Conservation (phyloP, 192 early-diverging fungal species). For the Chytriomyces sp. region DNA sequence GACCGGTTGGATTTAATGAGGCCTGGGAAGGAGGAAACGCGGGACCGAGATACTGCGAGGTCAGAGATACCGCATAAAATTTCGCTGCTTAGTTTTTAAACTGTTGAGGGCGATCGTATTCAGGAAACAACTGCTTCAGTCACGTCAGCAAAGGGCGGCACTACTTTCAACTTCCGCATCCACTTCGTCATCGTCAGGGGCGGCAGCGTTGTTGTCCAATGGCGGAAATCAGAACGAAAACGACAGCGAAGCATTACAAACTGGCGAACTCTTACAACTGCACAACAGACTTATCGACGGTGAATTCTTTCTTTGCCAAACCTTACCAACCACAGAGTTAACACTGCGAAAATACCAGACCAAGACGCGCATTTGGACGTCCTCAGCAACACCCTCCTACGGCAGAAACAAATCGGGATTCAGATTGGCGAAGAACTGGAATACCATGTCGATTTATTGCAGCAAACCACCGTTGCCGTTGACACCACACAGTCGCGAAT, state of each 20-base stretch:
- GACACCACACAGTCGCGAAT: slow-evolving; percentile 53
- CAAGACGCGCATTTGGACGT: slow-evolving; percentile 79
- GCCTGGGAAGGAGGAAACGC: slow-evolving; percentile 26
- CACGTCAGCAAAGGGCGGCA: slow-evolving; percentile 2
- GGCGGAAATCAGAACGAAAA: slow-evolving; percentile 32
- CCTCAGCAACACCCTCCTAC: slow-evolving; percentile 60
- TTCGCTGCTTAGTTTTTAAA: not conserved
- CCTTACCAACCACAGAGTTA: slow-evolving; percentile 15
- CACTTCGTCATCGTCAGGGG: not conserved
- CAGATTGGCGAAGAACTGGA: slow-evolving; percentile 78
- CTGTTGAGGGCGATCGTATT: too few relatives aligned
- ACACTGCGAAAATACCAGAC: slow-evolving; percentile 48
- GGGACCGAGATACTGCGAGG: not conserved
- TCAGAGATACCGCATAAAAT: not conserved
- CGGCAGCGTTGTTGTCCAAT: slow-evolving; percentile 24
- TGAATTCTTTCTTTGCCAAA: slow-evolving; percentile 32
- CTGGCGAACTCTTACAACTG: slow-evolving; percentile 60
- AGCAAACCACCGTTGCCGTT: slow-evolving; percentile 71
- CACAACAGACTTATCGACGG: slow-evolving; percentile 72
- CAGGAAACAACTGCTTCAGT: slow-evolving; percentile 1
- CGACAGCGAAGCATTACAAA: slow-evolving; percentile 42
- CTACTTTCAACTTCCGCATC: not conserved
- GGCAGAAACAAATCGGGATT: slow-evolving; percentile 74
- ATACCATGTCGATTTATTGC: slow-evolving; percentile 69
- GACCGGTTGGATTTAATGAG: slow-evolving; percentile 48